Conservation (phyloP, 768 basidiomycete genomes). For the Boletales sp. region DNA sequence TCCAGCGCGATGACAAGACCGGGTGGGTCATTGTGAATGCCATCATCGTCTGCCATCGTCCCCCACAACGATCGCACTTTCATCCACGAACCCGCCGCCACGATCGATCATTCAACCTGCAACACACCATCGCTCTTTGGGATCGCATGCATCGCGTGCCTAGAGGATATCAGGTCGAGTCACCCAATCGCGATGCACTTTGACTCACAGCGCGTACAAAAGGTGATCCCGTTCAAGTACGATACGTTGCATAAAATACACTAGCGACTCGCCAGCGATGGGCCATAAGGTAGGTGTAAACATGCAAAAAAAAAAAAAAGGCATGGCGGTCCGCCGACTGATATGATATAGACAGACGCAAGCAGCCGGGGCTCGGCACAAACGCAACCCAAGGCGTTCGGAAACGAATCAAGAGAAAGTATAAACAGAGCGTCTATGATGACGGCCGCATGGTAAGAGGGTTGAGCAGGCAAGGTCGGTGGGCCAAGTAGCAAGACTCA, state of each 20-base stretch:
- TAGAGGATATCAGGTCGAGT: neutral
- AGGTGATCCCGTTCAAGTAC: conserved; percentile 1
- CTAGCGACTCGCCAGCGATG: conserved; percentile 16
- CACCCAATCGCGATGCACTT: neutral
- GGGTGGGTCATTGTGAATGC: too few relatives aligned
- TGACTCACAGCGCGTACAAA: conserved; percentile 2
- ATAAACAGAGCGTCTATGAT: neutral
- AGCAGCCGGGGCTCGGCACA: neutral
- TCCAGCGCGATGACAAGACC: too few relatives aligned
- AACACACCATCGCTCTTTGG: too few relatives aligned
- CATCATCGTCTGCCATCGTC: too few relatives aligned
- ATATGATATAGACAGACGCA: conserved; percentile 14
- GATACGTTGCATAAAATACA: conserved; percentile 10
- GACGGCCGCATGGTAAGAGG: neutral
- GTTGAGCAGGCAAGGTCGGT: conserved; percentile 16
- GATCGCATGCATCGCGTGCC: neutral
- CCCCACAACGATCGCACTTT: too few relatives aligned
- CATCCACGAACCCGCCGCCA: too few relatives aligned
- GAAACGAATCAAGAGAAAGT: neutral
- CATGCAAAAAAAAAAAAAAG: neutral
- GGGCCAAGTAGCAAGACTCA: conserved; percentile 18
- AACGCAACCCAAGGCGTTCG: neutral
- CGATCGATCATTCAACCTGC: too few relatives aligned
- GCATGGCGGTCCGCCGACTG: conserved; percentile 10
- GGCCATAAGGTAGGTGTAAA: conserved; percentile 15